Conservation (phyloP, 2,329 filamentous ascomycete species). For the Calycina marina region DNA sequence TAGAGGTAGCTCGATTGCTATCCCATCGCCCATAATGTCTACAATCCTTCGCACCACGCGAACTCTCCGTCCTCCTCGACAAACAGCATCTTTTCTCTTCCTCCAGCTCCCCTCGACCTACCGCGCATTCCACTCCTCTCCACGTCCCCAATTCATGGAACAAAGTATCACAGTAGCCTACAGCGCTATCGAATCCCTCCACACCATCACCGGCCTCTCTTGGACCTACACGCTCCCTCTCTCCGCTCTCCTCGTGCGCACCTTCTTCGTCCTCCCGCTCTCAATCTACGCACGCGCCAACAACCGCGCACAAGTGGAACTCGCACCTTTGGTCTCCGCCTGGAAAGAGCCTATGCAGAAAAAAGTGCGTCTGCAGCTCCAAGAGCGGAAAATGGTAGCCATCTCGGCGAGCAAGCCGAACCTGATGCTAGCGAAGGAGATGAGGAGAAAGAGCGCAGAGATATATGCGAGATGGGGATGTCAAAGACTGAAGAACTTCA, state of each 20-base stretch:
- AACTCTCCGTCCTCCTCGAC: background rate
- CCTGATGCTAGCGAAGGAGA: slow-evolving; percentile 9
- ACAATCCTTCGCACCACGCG: slow-evolving; percentile 2
- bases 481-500: slow-evolving; percentile 20
- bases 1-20: background rate
- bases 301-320: slow-evolving; percentile 26
- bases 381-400: slow-evolving; percentile 15
- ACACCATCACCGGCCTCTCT: slow-evolving; percentile 31
- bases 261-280: slow-evolving; percentile 30
- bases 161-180: slow-evolving; percentile 29
- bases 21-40: slow-evolving; percentile 3
- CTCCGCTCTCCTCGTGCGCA: slow-evolving; percentile 35
- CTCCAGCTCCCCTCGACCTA: slow-evolving; percentile 13
- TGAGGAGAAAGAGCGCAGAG: slow-evolving; percentile 14
- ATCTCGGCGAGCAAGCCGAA: slow-evolving; percentile 16
- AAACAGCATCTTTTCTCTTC: slow-evolving; percentile 3
- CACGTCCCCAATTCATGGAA: slow-evolving; percentile 27
- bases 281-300: slow-evolving; percentile 27
- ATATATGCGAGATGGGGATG: slow-evolving; percentile 25
- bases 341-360: slow-evolving; percentile 22
- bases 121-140: slow-evolving; percentile 36
- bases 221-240: slow-evolving; percentile 41
- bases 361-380: too few species aligned
- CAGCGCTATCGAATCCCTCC: slow-evolving; percentile 33
- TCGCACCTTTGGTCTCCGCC: slow-evolving; percentile 27